Base-by-base conservation (phyloP, 805 yeast species). In the Candida jianshihensis region DNA sequence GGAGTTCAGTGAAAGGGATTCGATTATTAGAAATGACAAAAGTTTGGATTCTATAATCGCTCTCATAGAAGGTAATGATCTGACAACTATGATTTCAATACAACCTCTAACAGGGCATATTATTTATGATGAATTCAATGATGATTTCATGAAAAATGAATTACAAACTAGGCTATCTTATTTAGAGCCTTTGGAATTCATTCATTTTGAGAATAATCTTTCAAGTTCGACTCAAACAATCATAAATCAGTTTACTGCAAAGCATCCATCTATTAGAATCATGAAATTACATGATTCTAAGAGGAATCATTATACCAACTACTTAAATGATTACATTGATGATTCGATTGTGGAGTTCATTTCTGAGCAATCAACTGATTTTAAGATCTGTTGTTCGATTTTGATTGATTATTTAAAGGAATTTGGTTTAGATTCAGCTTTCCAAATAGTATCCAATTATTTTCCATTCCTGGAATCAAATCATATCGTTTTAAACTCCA, bases 21-120 rank as follows among this genome's bases (percentile, higher is more conserved):
- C 42, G 28, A 61, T 53, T n/a, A 48, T 34, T 9, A 45, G 38
- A 7, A 41, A 48, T 7, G 60, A 55, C 31, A 62, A 57, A 20
- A 43, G 49, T 15, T 65, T 70, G 0, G 63, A 64, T 38, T 76
- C 71, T 36, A 66, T 78, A 13, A 45, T 73, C n/a, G 59, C 74
- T 29, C 43, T 78, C 4, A 47, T 58, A 32, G 72, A 68, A 39
- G 29, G 41, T 14, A 37, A 44, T 20, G 26, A 38, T n/a, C 25
- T 27, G 9, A 50, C 68, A 24, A 67, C 73, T 1, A 33, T 88
- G 22, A 68, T 85, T 26, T 78, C 87, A 9, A 74, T 79, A 14
- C 79, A 83, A 55, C 78, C 86, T 0, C 57, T 74, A 1, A 78
- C 89, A 1, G 96, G 96, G 1, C 85, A 81, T 31, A 70, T 88